Conservation (phyloP, 1,284 basidiomycete genomes). For the Leccinum subatratum region DNA sequence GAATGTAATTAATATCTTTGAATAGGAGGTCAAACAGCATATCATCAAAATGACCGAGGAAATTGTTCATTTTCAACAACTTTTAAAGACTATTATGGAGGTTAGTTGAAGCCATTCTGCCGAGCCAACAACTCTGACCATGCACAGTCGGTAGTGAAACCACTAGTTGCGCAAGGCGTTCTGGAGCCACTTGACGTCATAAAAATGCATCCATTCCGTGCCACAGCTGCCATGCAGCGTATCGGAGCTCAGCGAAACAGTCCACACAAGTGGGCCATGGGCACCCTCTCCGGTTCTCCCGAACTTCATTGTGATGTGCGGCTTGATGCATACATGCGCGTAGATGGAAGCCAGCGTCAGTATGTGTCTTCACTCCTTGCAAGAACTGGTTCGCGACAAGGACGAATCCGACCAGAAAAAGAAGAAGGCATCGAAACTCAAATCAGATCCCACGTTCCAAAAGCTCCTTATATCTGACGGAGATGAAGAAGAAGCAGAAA, state of each 20-base stretch:
- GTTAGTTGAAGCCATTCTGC: constrained; percentile 41
- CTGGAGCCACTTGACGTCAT: constrained; percentile 33
- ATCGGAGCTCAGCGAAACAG: constrained; percentile 45
- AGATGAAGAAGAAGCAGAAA: constrained; percentile 29
- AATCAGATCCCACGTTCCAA: constrained; percentile 56
- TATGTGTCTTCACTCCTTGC: constrained; percentile 70
- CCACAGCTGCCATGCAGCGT: constrained; percentile 44
- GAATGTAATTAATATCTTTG: not conserved
- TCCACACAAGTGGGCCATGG: constrained; percentile 42
- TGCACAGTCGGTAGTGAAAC: constrained; percentile 39
- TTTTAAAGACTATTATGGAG: constrained; percentile 65
- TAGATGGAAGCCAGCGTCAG: constrained; percentile 78
- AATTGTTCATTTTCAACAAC: constrained; percentile 52
- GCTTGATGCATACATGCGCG: not conserved
- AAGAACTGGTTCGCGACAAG: constrained; percentile 39
- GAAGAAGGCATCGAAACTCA: constrained; percentile 42
- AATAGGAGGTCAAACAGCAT: constrained; percentile 64
- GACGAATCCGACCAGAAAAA: constrained; percentile 36
- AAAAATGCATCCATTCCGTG: constrained; percentile 36
- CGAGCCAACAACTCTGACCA: constrained; percentile 7
- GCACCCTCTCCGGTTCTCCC: constrained; percentile 37
- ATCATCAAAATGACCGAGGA: constrained; percentile 65
- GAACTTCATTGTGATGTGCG: not conserved
- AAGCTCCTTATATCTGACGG: constrained; percentile 53
- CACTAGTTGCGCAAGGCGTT: constrained; percentile 30